Base-by-base conservation (phyloP, 2,329 filamentous ascomycete genomes). In the Raffaelea albimanens region DNA sequence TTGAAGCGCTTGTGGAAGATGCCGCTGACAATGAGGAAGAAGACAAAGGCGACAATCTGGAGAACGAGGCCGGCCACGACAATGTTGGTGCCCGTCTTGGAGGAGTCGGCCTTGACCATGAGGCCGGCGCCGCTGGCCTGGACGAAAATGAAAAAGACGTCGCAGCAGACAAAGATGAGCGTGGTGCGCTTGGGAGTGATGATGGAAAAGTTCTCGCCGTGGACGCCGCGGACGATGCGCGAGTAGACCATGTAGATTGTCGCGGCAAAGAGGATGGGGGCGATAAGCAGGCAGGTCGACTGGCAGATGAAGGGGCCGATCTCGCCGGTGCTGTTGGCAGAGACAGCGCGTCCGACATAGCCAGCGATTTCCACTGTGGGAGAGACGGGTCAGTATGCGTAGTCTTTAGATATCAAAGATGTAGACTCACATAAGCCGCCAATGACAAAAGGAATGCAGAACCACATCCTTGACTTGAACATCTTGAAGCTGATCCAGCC, bases 31-130 rank as follows among this genome's bases (percentile, higher is more conserved):
- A 67, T 40, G n/a, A 75, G 59, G 53, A 80, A 82, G 21, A 76
- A 59, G 9, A 63, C 63, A 49, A 81, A 79, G 38, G 75, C 67
- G 20, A 73, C 31, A 14, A 81, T 65, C 53, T 82, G 78, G n/a
- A 80, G 57, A 18, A 73, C 59, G 4, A 82, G 60, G 3, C 78
- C 77, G 4, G 55, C 68, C 8, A 80, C 59, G 20, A 80, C 69
- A 47, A 80, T 61, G 19, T 69, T 65, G 43, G 69, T 59, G 9
- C 71, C 72, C 68, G 58, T 49, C n/a, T 38, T 38, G 7, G 9
- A 16, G 33, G 59, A 57, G 5, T 58, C 56, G 1, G 51, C 51
- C 39, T 54, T 49, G 46, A 56, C 56, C 18, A 58, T 53, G 7
- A 61, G 39, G 5, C 59, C 63, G 19, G 57, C 61, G 4, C 59